These are phyloP conservation scores for Botrytis deweyae DNA, from an alignment of 2,329 filamentous ascomycete species.

Conservation along the genomic window DNA sequence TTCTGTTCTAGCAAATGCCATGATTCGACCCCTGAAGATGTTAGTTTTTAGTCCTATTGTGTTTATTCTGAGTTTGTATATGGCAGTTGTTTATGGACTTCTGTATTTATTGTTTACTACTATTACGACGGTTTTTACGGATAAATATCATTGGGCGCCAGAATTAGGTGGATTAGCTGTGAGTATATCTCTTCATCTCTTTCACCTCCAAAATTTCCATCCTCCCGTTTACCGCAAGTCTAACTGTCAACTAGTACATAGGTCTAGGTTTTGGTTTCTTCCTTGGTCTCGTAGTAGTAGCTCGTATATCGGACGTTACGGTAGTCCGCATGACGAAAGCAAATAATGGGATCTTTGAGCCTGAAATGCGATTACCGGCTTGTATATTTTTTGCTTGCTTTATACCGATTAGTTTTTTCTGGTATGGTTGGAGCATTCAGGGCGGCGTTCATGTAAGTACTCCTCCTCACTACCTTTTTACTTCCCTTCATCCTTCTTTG, in stretches of 20 bases:
- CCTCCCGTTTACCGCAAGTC: not conserved
- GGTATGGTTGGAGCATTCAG: slow-evolving; percentile 51
- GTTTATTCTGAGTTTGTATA: slow-evolving; percentile 49
- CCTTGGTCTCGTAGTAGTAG: slow-evolving; percentile 45
- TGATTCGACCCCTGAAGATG: slow-evolving; percentile 52
- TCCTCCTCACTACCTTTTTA: slow-evolving; percentile 21
- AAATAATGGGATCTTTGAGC: slow-evolving; percentile 42
- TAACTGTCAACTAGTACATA: slow-evolving; percentile 39
- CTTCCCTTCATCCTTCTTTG: slow-evolving; percentile 42
- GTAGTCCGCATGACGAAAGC: slow-evolving; percentile 48
- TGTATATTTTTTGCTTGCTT: slow-evolving; percentile 46
- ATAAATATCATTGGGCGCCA: slow-evolving; percentile 44
- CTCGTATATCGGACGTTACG: slow-evolving; percentile 46
- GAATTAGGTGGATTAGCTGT: slow-evolving; percentile 45
- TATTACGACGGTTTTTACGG: slow-evolving; percentile 48
- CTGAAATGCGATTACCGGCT: slow-evolving; percentile 42
- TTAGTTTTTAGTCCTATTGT: slow-evolving; percentile 42
- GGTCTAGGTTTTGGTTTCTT: slow-evolving; percentile 46
- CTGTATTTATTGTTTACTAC: slow-evolving; percentile 52
- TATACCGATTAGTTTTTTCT: slow-evolving; percentile 50
- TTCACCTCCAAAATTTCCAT: not conserved
- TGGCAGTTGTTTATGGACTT: slow-evolving; percentile 53
- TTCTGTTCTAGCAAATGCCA: slow-evolving; percentile 41
- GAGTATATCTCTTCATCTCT: not conserved
- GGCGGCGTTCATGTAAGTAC: slow-evolving; percentile 39